Conservation (phyloP, 768 basidiomycete genomes). For the Grammothele lineata region DNA sequence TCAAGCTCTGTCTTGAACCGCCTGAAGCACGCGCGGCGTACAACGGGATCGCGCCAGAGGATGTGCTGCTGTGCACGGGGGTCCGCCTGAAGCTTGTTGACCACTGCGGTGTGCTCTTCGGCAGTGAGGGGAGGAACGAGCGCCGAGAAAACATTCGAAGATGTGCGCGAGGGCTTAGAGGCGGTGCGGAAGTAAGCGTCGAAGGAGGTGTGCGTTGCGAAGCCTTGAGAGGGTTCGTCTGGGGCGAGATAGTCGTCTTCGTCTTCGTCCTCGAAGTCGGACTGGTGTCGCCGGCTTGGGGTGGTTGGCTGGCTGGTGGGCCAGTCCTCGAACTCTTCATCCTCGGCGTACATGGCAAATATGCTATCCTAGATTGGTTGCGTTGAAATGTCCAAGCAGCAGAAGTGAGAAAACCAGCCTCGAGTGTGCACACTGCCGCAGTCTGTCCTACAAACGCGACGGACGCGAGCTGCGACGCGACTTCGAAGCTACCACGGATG, state of each 20-base stretch:
- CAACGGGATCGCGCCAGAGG: slow-evolving; percentile 22
- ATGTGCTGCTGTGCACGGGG: slow-evolving; percentile 19
- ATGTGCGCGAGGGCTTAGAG: slow-evolving; percentile 64
- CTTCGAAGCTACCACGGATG: too few relatives aligned
- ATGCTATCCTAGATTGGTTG: too few relatives aligned
- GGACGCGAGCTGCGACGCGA: too few relatives aligned
- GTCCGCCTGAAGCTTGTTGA: slow-evolving; percentile 26
- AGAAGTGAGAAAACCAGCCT: too few relatives aligned
- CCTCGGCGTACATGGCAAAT: slow-evolving; percentile 1
- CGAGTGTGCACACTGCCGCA: too few relatives aligned
- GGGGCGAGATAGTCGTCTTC: slow-evolving; percentile 1
- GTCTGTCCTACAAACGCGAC: too few relatives aligned
- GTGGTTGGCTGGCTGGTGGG: slow-evolving; percentile 8
- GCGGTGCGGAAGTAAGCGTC: slow-evolving; percentile 81
- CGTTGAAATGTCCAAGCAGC: too few relatives aligned
- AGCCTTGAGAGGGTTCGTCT: slow-evolving; percentile 12
- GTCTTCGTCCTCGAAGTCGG: slow-evolving; percentile 21
- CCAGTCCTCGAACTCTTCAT: slow-evolving; percentile 14
- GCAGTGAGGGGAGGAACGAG: slow-evolving; percentile 67
- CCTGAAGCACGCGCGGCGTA: slow-evolving; percentile 40
- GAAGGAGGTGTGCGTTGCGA: slow-evolving; percentile 62
- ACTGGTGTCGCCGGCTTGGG: slow-evolving; percentile 7
- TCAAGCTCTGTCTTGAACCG: slow-evolving; percentile 68
- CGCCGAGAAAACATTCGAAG: slow-evolving; percentile 73
- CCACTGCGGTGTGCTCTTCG: slow-evolving; percentile 49